A percentile compares a stretch with the other conserved stretches of the same genome.
Conservation (phyloP, 768 basidiomycete species). For the Kwoniella sp. region DNA sequence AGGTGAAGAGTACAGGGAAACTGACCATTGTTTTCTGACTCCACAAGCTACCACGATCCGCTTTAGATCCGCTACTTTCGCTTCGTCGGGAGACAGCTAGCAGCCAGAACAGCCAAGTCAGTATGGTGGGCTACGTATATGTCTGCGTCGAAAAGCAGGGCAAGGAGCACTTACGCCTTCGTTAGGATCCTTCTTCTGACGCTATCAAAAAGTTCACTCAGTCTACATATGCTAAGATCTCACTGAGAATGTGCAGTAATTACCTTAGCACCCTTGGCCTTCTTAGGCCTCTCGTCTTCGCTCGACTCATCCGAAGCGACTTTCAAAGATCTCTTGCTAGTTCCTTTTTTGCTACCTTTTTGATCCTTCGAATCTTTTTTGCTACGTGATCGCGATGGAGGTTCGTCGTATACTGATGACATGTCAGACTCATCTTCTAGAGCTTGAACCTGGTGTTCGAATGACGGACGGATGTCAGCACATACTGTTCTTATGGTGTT, state of each 20-base stretch:
- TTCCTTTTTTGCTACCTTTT: neutral
- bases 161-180: constrained; percentile 30
- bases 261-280: constrained; percentile 1
- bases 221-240: too few species aligned
- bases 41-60: constrained; percentile 49
- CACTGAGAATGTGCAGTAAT: neutral
- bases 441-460: too few species aligned
- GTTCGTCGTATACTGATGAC: constrained; percentile 36
- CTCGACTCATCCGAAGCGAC: constrained; percentile 2
- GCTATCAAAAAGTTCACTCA: too few species aligned
- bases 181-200: constrained; percentile 34
- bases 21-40: constrained; percentile 50
- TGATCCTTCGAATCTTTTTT: neutral
- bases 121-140: too few species aligned
- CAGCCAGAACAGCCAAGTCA: too few species aligned
- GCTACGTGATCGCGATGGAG: constrained; percentile 2
- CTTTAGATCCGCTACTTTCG: constrained; percentile 46
- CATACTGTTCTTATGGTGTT: too few species aligned
- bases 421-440: constrained; percentile 40
- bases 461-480: too few species aligned
- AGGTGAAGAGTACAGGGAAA: neutral
- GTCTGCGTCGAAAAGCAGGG: too few species aligned
- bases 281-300: constrained; percentile 15
- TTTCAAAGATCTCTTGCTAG: constrained; percentile 2
- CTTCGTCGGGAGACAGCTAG: constrained; percentile 43